phyloP scores from a whole-genome alignment of 495 filamentous ascomycete species.

The Neurospora sublineolata region DNA sequence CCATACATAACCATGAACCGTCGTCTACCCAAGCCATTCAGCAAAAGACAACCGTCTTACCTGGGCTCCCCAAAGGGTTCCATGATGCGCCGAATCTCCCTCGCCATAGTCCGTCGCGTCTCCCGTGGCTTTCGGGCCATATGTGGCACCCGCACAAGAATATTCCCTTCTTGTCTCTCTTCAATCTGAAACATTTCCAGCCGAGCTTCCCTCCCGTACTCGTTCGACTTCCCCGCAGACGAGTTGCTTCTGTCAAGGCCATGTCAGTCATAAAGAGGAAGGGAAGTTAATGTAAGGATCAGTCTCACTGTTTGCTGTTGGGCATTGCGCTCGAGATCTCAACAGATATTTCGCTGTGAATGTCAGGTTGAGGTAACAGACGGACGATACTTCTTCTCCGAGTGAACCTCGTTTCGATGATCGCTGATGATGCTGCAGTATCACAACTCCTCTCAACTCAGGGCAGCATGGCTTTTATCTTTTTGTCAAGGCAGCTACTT shows the following conservation, averaged over 20 bases:
- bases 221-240: background rate
- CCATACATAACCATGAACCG: background rate
- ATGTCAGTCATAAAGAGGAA: background rate
- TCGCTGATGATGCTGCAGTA: background rate
- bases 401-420: background rate
- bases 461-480: background rate
- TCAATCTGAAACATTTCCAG: background rate
- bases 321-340: background rate
- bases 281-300: background rate
- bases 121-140: background rate
- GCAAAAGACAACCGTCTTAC: background rate
- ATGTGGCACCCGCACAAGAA: background rate
- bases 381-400: background rate
- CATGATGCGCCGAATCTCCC: background rate
- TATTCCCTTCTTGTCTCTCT: background rate
- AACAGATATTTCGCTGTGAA: background rate
- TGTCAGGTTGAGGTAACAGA: background rate
- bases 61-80: background rate
- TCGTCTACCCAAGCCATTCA: background rate
- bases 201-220: background rate
- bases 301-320: background rate
- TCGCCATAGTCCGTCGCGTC: background rate
- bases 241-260: background rate
- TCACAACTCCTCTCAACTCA: background rate
- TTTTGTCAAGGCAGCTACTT: background rate